A percentile compares a stretch with the other conserved stretches of the same genome.
phyloP scores from a whole-genome alignment of 768 basidiomycete species.

The Gymnopilus dilepis region DNA sequence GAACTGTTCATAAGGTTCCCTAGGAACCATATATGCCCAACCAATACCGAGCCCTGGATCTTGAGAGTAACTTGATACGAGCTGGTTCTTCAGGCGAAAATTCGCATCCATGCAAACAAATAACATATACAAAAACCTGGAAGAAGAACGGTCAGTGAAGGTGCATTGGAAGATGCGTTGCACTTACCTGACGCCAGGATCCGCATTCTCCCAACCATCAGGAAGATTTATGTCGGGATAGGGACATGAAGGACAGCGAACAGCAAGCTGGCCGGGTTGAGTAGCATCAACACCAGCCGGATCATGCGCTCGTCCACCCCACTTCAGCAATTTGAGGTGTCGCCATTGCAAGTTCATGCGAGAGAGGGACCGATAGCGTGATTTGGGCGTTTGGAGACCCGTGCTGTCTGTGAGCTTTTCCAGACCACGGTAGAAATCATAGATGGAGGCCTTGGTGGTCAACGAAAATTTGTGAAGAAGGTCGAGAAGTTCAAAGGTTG shows the following conservation, averaged over 20 bases:
- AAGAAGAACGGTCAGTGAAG: too few species aligned
- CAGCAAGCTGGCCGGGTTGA: not conserved
- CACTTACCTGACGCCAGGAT: not conserved
- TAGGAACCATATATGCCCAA: conserved; percentile 7
- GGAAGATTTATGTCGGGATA: conserved; percentile 10
- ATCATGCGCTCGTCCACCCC: conserved; percentile 5
- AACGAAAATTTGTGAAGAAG: conserved; percentile 5
- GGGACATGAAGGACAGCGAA: conserved; percentile 11
- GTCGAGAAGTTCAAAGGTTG: conserved; percentile 4
- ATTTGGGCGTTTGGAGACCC: not conserved
- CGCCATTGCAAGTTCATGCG: conserved; percentile 6
- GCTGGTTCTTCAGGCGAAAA: conserved; percentile 14
- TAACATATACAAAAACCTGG: not conserved
- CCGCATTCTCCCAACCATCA: conserved; percentile 4
- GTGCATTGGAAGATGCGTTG: too few species aligned
- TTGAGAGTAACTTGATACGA: conserved; percentile 12
- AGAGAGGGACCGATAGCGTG: conserved; percentile 4
- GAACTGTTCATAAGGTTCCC: conserved; percentile 1
- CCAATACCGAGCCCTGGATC: conserved; percentile 14
- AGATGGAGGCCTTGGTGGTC: conserved; percentile 12
- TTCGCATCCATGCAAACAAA: not conserved
- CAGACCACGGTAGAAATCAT: conserved; percentile 7
- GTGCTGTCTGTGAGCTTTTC: not conserved
- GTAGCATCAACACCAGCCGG: not conserved
- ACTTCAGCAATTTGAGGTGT: conserved; percentile 12